phyloP scores from a whole-genome alignment of 306 rosid genomes.

The Canavalia ensiformis region DNA sequence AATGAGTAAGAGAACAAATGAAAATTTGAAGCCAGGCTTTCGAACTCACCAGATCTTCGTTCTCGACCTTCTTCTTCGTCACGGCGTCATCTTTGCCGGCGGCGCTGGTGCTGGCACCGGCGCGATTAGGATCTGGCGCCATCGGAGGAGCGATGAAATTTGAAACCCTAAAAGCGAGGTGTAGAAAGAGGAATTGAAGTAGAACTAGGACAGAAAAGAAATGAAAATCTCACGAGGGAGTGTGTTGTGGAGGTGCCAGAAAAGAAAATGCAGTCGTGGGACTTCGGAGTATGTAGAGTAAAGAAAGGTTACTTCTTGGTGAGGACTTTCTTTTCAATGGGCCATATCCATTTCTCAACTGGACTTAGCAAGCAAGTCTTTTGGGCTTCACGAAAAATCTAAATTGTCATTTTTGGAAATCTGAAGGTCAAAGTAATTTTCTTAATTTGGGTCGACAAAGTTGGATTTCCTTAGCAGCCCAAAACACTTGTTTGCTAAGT shows the following conservation, averaged over 20 bases:
- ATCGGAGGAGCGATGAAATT: conserved; percentile 45
- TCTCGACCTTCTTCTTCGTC: conserved; percentile 88
- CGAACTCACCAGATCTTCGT: conserved; percentile 85
- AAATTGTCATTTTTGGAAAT: no score
- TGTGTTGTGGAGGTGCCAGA: not conserved
- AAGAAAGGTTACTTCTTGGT: conserved; percentile 40
- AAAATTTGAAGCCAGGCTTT: not conserved
- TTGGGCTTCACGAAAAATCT: not conserved
- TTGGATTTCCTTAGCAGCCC: not conserved
- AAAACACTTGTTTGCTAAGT: not conserved
- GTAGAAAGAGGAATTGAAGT: not conserved
- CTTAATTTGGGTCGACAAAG: no score
- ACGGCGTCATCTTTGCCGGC: conserved; percentile 64
- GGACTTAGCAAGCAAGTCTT: not conserved
- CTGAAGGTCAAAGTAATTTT: no score
- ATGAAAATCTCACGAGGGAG: conserved; percentile 23
- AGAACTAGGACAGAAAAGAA: not conserved
- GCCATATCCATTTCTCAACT: not conserved
- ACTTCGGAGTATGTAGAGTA: not conserved
- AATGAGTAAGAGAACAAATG: not conserved
- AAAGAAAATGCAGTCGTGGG: not conserved
- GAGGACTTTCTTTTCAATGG: conserved; percentile 43
- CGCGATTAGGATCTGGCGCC: conserved; percentile 82
- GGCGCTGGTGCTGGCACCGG: conserved; percentile 62
- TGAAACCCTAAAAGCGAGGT: conserved; percentile 52